Base-by-base conservation (phyloP, 306 rosid genomes). In the Abrus precatorius region DNA sequence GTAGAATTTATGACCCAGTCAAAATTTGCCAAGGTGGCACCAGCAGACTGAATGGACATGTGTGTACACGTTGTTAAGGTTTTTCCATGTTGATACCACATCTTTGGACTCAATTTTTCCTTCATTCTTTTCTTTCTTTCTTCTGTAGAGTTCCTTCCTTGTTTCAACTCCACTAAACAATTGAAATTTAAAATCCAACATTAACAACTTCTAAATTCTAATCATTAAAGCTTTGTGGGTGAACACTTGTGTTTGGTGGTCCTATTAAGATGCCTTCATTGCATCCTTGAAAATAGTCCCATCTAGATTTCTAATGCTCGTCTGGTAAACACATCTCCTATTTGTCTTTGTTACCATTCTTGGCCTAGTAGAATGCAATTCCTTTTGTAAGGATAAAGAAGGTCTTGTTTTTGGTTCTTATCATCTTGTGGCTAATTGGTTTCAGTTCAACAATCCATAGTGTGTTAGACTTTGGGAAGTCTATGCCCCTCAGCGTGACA, bases 401-500 rank as follows among this genome's bases (percentile, higher is more conserved):
- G 45, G 71, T 9, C 27, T 61, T 75, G 48, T 5, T 33, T 54
- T 75, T 75, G 7, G 20, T 30, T 47, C 6, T 60, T 6, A 7
- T 74, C 45, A 74, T 59, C 69, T 59, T 74, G 43, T 74, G 57
- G 45, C 6, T 59, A 56, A 75, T 75, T 74, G 32, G 48, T 60
- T 73, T 44, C 79, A 44, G 40, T 59, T 29, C 57, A 30, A 44
- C 70, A 75, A 59, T 32, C 7, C 32, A 0, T 45, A 30, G 34
- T 7, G 20, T 13, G 13, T 13, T 74, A 28, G 30, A 30, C 40
- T 44, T 44, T 44, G 43, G 47, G 4, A 59, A 59, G 43, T 59
- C 59, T 40, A 30, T 29, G 56, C 69, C 33, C 44, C 59, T 41
- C 68, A 8, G 78, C 11, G n/a, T 28, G 32, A 44, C 88, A 20